Base-by-base conservation (phyloP, 1,284 basidiomycete genomes). In the Anthracocystis panici-leucophaei region DNA sequence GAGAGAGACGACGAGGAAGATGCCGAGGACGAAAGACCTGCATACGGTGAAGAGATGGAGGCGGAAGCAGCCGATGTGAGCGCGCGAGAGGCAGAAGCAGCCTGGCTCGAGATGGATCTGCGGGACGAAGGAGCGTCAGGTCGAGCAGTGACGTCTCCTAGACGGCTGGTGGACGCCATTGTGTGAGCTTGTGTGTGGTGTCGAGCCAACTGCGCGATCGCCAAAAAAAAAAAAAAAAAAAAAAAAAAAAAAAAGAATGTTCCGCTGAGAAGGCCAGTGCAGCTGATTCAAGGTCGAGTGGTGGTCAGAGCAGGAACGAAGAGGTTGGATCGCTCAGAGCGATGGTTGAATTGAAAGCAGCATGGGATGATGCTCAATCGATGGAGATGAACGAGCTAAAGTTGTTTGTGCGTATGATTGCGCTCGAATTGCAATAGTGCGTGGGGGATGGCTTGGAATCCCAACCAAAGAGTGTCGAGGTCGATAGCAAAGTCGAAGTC, bases 81-180 rank as follows among this genome's bases (percentile, higher is more conserved):
- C 2, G 52, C 42, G 14, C 53, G 61, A 1, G 67, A 70, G 1
- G 68, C 68, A 14, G 68, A 71, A 23, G 62, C 68, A 29, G 68
- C 68, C 46, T 65, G 68, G 29, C 58, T 61, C n/a, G 68, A 71
- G 18, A 71, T 71, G 62, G 68, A 71, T 14, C 68, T 54, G 33
- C 68, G 48, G 2, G 60, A 65, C n/a, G 68, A 14, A 11, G 53
- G 48, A 27, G 41, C 18, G 18, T 49, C 51, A 6, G 60, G 10
- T 5, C 66, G 60, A 18, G 33, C 3, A 40, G 6, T 7, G 40
- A 23, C 29, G 18, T 65, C 54, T 33, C 31, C 38, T 0, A 23
- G 31, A 21, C 49, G 44, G 33, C 57, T 65, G 12, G 58, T 45
- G 55, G 62, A 65, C 3, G 55, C 53, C 67, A 65, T 65, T 11